phyloP scores from a whole-genome alignment of 495 filamentous ascomycete species.

The Neurospora tetraspora region DNA sequence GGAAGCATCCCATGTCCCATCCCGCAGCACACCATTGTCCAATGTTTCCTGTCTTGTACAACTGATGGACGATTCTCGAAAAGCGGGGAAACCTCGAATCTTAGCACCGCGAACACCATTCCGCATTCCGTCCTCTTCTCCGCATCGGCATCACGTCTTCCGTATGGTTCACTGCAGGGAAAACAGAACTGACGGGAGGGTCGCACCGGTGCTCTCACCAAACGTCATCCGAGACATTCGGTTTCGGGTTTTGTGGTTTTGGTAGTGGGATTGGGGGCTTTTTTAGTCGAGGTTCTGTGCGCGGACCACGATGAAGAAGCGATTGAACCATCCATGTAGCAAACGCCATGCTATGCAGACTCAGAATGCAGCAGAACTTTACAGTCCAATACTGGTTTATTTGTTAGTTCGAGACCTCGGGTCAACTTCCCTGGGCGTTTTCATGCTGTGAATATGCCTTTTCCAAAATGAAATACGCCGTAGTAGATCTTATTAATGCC shows the following conservation, averaged over 20 bases:
- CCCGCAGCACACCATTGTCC: neutral
- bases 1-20: no score
- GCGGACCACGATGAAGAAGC: neutral
- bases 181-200: no score
- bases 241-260: neutral
- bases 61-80: neutral
- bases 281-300: neutral
- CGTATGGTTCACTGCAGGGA: no score
- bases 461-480: no score
- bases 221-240: neutral
- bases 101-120: neutral
- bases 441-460: no score
- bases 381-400: no score
- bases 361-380: neutral
- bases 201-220: neutral
- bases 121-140: neutral
- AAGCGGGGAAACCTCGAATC: neutral
- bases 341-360: neutral
- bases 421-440: no score
- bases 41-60: no score
- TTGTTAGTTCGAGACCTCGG: no score
- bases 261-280: neutral
- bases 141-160: neutral
- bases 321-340: neutral
- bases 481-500: no score